phyloP scores from a whole-genome alignment of 345 rosid genomes.

The Citrus sp. region DNA sequence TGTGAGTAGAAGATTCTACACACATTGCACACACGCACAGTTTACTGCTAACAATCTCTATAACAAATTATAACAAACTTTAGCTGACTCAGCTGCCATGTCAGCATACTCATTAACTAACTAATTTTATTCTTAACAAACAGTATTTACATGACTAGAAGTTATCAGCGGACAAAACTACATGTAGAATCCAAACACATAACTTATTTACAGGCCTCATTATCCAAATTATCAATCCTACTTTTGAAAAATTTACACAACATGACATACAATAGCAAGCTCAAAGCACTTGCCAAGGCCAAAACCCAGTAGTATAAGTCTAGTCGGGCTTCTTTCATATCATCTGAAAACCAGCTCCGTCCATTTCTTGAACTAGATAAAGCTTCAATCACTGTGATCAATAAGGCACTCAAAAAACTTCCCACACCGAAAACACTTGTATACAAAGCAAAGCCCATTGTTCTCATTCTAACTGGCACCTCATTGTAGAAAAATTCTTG shows the following conservation, averaged over 20 bases:
- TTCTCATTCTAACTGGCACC: constrained; percentile 80
- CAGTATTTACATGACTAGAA: neutral
- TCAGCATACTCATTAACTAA: no score
- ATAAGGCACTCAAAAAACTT: constrained; percentile 72
- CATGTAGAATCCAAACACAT: neutral
- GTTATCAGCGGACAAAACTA: neutral
- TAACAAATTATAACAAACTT: no score
- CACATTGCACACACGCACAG: no score
- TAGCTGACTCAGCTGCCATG: no score
- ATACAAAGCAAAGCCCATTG: constrained; percentile 88
- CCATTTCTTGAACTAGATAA: constrained; percentile 35
- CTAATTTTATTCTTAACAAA: no score
- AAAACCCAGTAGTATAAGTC: constrained; percentile 83
- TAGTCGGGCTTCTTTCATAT: constrained; percentile 79
- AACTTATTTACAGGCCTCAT: constrained; percentile 22
- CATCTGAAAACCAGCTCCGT: constrained; percentile 78
- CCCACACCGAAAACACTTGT: constrained; percentile 96
- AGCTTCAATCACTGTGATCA: constrained; percentile 61
- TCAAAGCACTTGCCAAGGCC: constrained; percentile 49
- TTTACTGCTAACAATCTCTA: no score
- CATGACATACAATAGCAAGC: constrained; percentile 53
- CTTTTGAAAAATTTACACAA: constrained; percentile 55
- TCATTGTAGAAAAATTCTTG: constrained; percentile 94
- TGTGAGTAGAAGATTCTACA: no score
- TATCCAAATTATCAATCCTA: constrained; percentile 24